Evolutionary conservation across 768 basidiomycete genomes (phyloP).

Genomic region (Phaeotremella skinneri): DNA sequence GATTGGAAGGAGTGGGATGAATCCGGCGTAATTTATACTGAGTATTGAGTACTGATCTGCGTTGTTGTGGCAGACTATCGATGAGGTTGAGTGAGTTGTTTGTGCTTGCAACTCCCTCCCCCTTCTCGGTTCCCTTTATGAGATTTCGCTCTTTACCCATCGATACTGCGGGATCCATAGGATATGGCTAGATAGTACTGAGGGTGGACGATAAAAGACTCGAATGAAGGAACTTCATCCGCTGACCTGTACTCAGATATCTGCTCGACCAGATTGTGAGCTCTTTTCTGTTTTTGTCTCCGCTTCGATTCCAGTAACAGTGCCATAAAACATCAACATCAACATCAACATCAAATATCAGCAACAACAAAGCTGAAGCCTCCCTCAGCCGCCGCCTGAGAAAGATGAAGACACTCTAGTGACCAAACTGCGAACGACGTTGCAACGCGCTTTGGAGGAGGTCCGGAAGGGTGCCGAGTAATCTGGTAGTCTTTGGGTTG

Average conservation of each 20-base stretch:
- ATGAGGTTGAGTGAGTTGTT: slow-evolving; percentile 39
- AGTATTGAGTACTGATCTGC: neutral
- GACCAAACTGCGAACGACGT: slow-evolving; percentile 32
- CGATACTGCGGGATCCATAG: neutral
- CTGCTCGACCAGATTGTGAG: slow-evolving; percentile 39
- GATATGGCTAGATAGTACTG: neutral
- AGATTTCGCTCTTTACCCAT: neutral
- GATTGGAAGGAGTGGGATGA: no score
- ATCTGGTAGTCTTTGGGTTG: no score
- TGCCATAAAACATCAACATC: neutral
- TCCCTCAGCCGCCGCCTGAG: slow-evolving; percentile 33
- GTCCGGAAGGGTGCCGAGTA: slow-evolving; percentile 39
- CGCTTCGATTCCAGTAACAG: neutral
- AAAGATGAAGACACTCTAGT: slow-evolving; percentile 36
- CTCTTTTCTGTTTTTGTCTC: neutral
- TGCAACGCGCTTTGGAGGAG: slow-evolving; percentile 32
- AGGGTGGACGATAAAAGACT: no score
- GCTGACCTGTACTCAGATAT: slow-evolving; percentile 20
- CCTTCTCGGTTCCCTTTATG: neutral
- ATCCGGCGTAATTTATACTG: neutral
- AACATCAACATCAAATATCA: neutral
- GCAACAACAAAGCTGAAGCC: neutral
- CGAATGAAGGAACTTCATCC: no score
- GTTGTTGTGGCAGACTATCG: slow-evolving; percentile 30
- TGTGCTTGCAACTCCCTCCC: neutral